Conservation (phyloP, 495 filamentous ascomycete species). For the Aspergillus heteromorphus region DNA sequence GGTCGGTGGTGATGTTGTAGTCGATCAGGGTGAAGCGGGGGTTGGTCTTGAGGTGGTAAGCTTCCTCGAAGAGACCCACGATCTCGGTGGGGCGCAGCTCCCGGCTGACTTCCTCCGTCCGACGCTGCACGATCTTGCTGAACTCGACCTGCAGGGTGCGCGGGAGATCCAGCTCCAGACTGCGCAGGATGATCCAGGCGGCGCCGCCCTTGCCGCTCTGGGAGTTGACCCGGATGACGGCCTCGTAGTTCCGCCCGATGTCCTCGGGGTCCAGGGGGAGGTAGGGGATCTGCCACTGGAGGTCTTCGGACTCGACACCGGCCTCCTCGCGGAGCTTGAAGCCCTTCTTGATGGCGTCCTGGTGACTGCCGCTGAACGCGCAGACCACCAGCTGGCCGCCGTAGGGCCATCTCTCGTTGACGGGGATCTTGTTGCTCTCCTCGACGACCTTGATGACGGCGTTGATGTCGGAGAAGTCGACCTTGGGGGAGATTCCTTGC, state of each 20-base stretch:
- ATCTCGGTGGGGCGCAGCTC: slow-evolving; percentile 84
- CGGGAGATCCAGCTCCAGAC: slow-evolving; percentile 86
- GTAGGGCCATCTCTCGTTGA: slow-evolving; percentile 84
- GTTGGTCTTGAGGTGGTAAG: slow-evolving; percentile 76
- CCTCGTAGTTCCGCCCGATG: slow-evolving; percentile 94
- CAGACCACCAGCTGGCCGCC: slow-evolving; percentile 84
- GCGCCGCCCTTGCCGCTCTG: slow-evolving; percentile 94
- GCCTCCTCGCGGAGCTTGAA: slow-evolving; percentile 66
- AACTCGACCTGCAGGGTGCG: slow-evolving; percentile 92
- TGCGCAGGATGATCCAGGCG: slow-evolving; percentile 87
- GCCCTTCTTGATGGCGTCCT: slow-evolving; percentile 98
- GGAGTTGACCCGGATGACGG: slow-evolving; percentile 95
- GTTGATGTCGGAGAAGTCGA: slow-evolving; percentile 91
- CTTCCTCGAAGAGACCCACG: slow-evolving; percentile 73
- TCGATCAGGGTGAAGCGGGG: slow-evolving; percentile 84
- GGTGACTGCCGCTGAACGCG: slow-evolving; percentile 87
- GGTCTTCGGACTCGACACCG: slow-evolving; percentile 53
- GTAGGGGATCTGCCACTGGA: slow-evolving; percentile 73
- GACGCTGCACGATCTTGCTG: slow-evolving; percentile 74
- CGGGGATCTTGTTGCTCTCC: slow-evolving; percentile 88
- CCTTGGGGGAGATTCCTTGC: slow-evolving; percentile 79
- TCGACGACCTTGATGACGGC: slow-evolving; percentile 86
- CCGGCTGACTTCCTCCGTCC: slow-evolving; percentile 66
- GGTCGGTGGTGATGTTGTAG: slow-evolving; percentile 85
- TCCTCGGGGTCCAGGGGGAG: slow-evolving; percentile 90